phyloP scores from a whole-genome alignment of 352 stramenopile species.

The Blastocystis sp. region DNA sequence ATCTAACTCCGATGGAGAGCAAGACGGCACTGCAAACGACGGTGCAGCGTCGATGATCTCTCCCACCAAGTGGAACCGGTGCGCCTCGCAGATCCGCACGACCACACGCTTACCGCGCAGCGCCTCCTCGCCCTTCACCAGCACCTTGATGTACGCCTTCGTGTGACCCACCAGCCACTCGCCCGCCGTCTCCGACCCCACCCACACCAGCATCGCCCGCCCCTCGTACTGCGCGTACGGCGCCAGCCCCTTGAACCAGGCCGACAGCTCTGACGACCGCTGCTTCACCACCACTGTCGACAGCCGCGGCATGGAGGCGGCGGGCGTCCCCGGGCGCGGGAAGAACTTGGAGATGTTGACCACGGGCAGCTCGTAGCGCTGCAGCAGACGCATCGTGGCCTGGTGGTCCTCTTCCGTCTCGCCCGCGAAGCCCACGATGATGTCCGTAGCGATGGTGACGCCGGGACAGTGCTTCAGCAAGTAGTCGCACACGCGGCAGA shows the following conservation, averaged over 20 bases:
- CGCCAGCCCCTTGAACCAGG: conserved; percentile 81
- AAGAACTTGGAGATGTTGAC: conserved; percentile 91
- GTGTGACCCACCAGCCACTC: conserved; percentile 83
- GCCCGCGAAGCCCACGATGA: conserved; percentile 86
- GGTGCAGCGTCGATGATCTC: conserved; percentile 74
- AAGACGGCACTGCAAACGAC: conserved; percentile 73
- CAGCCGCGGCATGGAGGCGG: conserved; percentile 84
- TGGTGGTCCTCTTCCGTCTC: conserved; percentile 85
- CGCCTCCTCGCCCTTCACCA: conserved; percentile 78
- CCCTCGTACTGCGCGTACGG: conserved; percentile 79
- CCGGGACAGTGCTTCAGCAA: conserved; percentile 78
- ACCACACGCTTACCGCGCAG: conserved; percentile 79
- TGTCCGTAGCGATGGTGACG: conserved; percentile 85
- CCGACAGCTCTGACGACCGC: conserved; percentile 80
- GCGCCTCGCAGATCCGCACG: conserved; percentile 75
- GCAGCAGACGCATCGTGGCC: conserved; percentile 81
- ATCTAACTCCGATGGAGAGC: conserved; percentile 73
- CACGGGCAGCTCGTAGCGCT: conserved; percentile 84
- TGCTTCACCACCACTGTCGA: conserved; percentile 84
- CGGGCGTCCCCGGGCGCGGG: conserved; percentile 83
- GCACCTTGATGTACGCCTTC: conserved; percentile 87
- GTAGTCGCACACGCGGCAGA: conserved; percentile 78
- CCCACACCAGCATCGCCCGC: conserved; percentile 74
- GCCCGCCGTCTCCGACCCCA: conserved; percentile 78
- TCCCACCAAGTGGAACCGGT: conserved; percentile 80